Percentiles rank a stretch among this genome's conserved stretches.
Evolutionary conservation across 345 rosid genomes (phyloP).

Genomic region (Euphorbia pulcherrima): DNA sequence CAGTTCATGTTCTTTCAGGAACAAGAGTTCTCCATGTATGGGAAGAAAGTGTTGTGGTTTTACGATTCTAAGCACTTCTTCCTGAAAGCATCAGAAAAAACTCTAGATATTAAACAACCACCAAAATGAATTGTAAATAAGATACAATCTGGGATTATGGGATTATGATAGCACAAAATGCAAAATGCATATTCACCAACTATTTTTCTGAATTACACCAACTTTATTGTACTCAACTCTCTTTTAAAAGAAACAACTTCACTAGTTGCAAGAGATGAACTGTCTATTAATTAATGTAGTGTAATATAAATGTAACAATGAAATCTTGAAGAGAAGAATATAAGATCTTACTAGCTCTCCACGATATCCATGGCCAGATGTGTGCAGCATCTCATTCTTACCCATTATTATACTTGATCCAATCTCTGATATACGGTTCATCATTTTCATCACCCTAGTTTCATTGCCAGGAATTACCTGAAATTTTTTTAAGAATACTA

Average conservation of each 20-base stretch:
- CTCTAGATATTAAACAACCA: conserved; percentile 3
- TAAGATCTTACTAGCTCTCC: conserved; percentile 93
- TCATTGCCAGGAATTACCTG: conserved; percentile 99
- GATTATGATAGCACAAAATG: background rate
- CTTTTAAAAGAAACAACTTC: too few species aligned
- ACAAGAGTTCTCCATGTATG: conserved; percentile 94
- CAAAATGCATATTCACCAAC: background rate
- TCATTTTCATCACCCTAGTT: conserved; percentile 94
- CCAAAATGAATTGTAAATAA: background rate
- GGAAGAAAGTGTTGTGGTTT: conserved; percentile 99
- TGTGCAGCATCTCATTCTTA: conserved; percentile 74
- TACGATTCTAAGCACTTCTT: conserved; percentile 89
- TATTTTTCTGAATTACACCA: background rate
- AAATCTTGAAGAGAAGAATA: conserved; percentile 12
- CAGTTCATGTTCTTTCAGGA: conserved; percentile 92
- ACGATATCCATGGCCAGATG: conserved; percentile 97
- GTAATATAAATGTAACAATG: too few species aligned
- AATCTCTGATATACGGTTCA: conserved; percentile 88
- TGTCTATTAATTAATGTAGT: background rate
- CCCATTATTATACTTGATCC: conserved; percentile 93
- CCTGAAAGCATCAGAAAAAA: conserved; percentile 44
- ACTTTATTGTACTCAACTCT: background rate
- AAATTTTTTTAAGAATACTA: conserved; percentile 18
- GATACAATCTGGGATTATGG: background rate
- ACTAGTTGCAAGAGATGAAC: background rate